Percentiles rank a stretch among this genome's conserved stretches.
Evolutionary conservation across 108 stramenopile species (phyloP).

Genomic region (Mediolabrus comicus): DNA sequence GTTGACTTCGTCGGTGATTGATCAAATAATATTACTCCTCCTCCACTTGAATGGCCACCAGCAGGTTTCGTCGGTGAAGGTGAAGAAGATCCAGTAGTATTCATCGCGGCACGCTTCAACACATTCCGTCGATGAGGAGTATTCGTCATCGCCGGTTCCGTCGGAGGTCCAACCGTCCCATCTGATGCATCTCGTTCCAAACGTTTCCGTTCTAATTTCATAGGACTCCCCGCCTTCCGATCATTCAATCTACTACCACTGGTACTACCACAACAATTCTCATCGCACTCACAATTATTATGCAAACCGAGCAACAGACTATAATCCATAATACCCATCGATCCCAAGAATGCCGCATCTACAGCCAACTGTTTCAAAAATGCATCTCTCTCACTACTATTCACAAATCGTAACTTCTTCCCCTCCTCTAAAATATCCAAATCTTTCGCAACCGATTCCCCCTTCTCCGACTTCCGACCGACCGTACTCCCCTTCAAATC

Average conservation of each 20-base stretch:
- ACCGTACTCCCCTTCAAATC: constrained; percentile 74
- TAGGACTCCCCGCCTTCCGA: neutral
- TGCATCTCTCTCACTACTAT: constrained; percentile 30
- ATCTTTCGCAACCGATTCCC: constrained; percentile 55
- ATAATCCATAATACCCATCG: constrained; percentile 83
- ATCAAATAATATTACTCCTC: no score
- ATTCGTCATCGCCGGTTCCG: constrained; percentile 36
- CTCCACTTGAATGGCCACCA: neutral
- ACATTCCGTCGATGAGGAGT: constrained; percentile 40
- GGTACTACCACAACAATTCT: neutral
- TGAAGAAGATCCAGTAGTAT: neutral
- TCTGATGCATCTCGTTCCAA: neutral
- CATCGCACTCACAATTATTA: constrained; percentile 21
- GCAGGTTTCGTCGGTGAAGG: neutral
- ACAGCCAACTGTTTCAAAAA: constrained; percentile 51
- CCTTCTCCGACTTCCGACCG: constrained; percentile 42
- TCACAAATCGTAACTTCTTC: constrained; percentile 44
- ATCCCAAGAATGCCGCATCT: constrained; percentile 69
- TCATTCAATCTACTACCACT: neutral
- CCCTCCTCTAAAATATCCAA: constrained; percentile 56
- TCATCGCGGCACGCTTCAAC: constrained; percentile 11
- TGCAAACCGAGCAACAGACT: constrained; percentile 77
- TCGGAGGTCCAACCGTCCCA: neutral
- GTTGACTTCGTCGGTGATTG: no score
- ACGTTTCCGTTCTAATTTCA: neutral